Conservation (phyloP, 2,329 filamentous ascomycete species). For the Phyllosticta citriasiana region DNA sequence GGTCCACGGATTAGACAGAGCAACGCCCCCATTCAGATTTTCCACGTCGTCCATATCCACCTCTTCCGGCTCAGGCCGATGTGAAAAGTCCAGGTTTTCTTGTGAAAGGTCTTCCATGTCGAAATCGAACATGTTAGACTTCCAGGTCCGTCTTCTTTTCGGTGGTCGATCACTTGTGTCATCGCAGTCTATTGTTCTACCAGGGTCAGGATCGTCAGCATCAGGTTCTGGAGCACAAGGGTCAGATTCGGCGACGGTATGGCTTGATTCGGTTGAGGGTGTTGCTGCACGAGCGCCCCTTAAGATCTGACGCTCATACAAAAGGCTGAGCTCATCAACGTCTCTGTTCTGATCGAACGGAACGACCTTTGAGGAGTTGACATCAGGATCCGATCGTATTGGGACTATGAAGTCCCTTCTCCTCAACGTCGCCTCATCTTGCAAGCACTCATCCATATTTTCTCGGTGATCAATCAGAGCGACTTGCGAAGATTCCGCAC, state of each 20-base stretch:
- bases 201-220: neutral
- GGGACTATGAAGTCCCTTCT: neutral
- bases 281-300: neutral
- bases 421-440: too few species aligned
- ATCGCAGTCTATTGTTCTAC: neutral
- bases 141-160: constrained; percentile 18
- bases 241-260: neutral
- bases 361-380: neutral
- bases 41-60: constrained; percentile 18
- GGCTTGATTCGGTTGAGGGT: neutral
- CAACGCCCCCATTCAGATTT: constrained; percentile 16
- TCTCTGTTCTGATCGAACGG: neutral
- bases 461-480: neutral
- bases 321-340: neutral
- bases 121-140: constrained; percentile 30
- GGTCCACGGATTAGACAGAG: constrained; percentile 39
- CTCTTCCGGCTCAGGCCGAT: constrained; percentile 17
- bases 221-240: neutral
- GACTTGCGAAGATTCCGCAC: neutral
- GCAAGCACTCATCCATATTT: neutral
- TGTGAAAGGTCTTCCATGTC: constrained; percentile 24
- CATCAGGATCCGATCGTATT: neutral
- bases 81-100: constrained; percentile 14
- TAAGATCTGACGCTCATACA: neutral
- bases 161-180: neutral